Evolutionary conservation across 768 basidiomycete species (phyloP).

Genomic region (Pleurotus sapidus): DNA sequence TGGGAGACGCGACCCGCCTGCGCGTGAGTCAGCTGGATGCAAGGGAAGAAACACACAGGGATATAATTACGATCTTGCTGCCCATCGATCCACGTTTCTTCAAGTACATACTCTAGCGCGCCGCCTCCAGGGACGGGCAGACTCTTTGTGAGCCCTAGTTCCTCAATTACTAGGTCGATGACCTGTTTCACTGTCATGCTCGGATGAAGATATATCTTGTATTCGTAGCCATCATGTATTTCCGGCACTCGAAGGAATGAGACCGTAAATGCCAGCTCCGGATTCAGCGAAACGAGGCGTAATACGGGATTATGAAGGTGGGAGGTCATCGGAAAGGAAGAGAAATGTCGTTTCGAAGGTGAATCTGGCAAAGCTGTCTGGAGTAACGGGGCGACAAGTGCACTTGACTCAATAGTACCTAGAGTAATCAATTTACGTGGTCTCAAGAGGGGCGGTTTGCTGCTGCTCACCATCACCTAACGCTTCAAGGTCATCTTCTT

Average conservation of each 20-base stretch:
- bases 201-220: constrained; percentile 64
- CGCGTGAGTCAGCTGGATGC: constrained; percentile 3
- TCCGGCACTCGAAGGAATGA: constrained; percentile 71
- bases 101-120: constrained; percentile 67
- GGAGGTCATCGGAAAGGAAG: constrained; percentile 64
- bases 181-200: constrained; percentile 53
- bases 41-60: neutral
- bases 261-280: constrained; percentile 49
- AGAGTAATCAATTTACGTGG: neutral
- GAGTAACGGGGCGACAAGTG: constrained; percentile 51
- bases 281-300: constrained; percentile 71
- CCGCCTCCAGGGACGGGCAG: constrained; percentile 69
- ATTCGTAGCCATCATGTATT: constrained; percentile 69
- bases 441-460: too few species aligned
- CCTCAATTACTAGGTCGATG: constrained; percentile 47
- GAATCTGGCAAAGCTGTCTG: constrained; percentile 33
- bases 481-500: constrained; percentile 63
- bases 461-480: constrained; percentile 56
- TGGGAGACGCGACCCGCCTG: constrained; percentile 46
- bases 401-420: constrained; percentile 50
- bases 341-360: constrained; percentile 51
- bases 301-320: constrained; percentile 65
- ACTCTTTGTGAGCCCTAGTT: constrained; percentile 67
- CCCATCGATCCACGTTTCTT: constrained; percentile 62
- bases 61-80: constrained; percentile 48